Base-by-base conservation (phyloP, 116 monocot species). In the Posidonia oceanica region DNA sequence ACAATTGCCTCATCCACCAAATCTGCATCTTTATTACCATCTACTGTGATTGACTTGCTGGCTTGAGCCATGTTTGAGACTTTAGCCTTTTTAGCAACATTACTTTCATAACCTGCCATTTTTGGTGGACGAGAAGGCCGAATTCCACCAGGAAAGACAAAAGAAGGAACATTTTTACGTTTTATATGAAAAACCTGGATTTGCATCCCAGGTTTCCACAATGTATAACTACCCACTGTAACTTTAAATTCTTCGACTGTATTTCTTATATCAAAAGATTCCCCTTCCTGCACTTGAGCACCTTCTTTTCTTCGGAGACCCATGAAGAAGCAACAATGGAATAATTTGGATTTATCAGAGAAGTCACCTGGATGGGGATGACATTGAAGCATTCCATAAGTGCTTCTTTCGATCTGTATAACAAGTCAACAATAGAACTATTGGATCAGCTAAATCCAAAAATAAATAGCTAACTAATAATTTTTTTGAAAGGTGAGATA, bases 181-280 rank as follows among this genome's bases (percentile, higher is more conserved):
- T 87, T 92, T 58, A 92, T 86, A 76, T 97, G 97, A 69, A 83
- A 79, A 57, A 97, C 87, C 61, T 87, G 87, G 48, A 97, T 89
- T 20, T 85, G 83, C 97, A 97, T 97, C 42, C 92, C 92, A 36
- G 72, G 69, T 76, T 79, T 92, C 92, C 89, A 92, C 3, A 79
- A 63, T 23, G 80, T 69, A 59, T 92, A 92, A 36, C 68, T 74
- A 55, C 69, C 65, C 22, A 97, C 87, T 53, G 76, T 39, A 59
- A 54, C 39, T 64, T 85, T 97, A 53, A 97, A 97, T n/a, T 92
- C 92, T 63, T 97, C 87, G 3, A 97, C 97, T 17, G 87, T 97
- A 73, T 23, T 81, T 59, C 92, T 83, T 44, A 97, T 87, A 72
- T 97, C 92, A 77, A 92, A 97, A 29, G 92, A 86, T 64, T 83